Base-by-base conservation (phyloP, 225 moss, liverwort and hornwort species). In the Bryum argenteum region DNA sequence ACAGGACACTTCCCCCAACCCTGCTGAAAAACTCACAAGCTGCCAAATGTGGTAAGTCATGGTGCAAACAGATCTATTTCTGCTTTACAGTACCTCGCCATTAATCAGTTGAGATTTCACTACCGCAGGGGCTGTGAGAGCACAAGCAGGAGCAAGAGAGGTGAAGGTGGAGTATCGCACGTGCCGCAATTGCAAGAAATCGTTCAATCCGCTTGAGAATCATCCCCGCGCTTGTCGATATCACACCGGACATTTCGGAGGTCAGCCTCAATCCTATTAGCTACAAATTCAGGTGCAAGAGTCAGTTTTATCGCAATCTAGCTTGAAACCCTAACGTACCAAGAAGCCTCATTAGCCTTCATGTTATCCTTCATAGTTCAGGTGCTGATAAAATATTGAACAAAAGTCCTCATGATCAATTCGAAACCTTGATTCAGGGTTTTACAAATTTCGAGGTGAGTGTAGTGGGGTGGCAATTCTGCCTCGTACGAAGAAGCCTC, bases 211-310 rank as follows among this genome's bases (percentile, higher is more conserved):
- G 38, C 33, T 65, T 33, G 74, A 82, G 44, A 98, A 94, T 77
- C 82, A 94, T 45, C 89, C 91, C 0, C 82, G 82, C 15, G 94
- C 94, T 65, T 98, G 98, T 80, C 90, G 82, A 3, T 94, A 83
- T 74, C 98, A 98, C 58, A 79, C 88, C 39, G 92, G 85, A 4
- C 98, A 98, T 68, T 98, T 92, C 66, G 92, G 98, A 86, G 98
- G 98, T 88, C 28, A 75, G 78, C 1, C 47, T 47, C 47, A 16
- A 48, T 17, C 17, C 2, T 7, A 48, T 48, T 48, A 6, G 6
- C 45, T 47, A 10, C 11, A 45, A 11, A 45, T 45, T 47, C 47
- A 13, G 47, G 16, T 6, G 14, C 13, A 1, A 48, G 48, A 48
- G 92, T 80, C 89, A 81, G 4, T 94, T 84, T 88, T 19, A 75